These are phyloP conservation scores for Volvox africanus DNA, from an alignment of 139 green algal species.

Conservation along the genomic window DNA sequence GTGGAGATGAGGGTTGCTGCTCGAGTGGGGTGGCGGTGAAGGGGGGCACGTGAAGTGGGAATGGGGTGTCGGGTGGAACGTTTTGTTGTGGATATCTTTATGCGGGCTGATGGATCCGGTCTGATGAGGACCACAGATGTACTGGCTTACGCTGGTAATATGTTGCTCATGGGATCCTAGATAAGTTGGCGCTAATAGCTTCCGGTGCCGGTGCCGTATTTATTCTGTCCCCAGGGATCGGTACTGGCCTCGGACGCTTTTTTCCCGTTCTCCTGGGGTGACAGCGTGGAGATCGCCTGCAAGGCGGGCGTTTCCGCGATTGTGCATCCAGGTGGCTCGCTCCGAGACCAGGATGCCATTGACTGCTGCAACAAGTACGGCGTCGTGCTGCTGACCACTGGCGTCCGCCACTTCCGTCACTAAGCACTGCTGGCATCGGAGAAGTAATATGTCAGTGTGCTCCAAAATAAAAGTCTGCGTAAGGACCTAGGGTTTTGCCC, in stretches of 20 bases:
- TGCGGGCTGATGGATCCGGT: no score
- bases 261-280: conserved; percentile 98
- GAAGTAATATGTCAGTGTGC: neutral
- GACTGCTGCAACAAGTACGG: conserved; percentile 99
- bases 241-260: conserved; percentile 97
- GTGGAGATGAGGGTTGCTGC: no score
- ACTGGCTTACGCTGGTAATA: no score
- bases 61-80: no score
- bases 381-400: conserved; percentile 94
- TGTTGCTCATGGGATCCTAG: no score
- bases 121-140: no score
- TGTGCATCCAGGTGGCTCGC: conserved; percentile 94
- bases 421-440: conserved; percentile 48
- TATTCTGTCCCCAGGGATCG: conserved; percentile 72
- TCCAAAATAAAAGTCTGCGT: no score
- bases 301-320: conserved; percentile 94
- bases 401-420: conserved; percentile 97
- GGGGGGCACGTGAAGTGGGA: neutral
- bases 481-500: no score
- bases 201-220: no score
- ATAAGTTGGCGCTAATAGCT: no score
- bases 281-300: conserved; percentile 97
- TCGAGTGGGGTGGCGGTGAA: no score
- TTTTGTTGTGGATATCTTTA: no score
- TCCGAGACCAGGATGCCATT: conserved; percentile 93